phyloP scores from a whole-genome alignment of 2,329 filamentous ascomycete genomes.

The Fusarium illudens region DNA sequence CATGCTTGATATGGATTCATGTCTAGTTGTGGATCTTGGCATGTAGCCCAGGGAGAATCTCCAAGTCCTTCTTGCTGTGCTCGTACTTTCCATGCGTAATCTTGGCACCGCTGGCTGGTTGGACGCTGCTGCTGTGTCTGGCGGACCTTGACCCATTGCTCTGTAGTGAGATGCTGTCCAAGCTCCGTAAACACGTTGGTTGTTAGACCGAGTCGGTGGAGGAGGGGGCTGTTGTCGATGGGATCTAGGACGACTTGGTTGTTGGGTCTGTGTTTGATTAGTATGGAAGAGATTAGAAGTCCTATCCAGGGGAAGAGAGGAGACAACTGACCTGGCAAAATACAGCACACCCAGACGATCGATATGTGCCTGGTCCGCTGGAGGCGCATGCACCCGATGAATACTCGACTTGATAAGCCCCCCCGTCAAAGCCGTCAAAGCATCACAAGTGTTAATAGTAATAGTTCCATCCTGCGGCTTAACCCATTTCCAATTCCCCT shows the following conservation, averaged over 20 bases:
- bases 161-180: not conserved
- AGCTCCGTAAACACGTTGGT: not conserved
- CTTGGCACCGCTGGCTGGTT: not conserved
- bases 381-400: constrained; percentile 43
- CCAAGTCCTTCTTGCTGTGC: not conserved
- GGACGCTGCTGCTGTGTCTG: not conserved
- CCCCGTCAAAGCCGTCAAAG: constrained; percentile 57
- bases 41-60: not conserved
- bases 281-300: not conserved
- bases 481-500: constrained; percentile 59
- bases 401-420: constrained; percentile 54
- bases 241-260: not conserved
- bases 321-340: not conserved
- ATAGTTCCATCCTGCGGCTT: constrained; percentile 57
- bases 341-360: constrained; percentile 8
- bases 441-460: constrained; percentile 60
- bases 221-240: not conserved
- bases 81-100: not conserved
- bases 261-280: not conserved
- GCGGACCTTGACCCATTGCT: not conserved
- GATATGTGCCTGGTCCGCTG: constrained; percentile 4
- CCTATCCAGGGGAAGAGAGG: not conserved
- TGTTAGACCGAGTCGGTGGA: not conserved
- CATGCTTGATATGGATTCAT: not conserved
- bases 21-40: not conserved